Base-by-base conservation (phyloP, 768 basidiomycete genomes). In the Thelephora ganbajun region DNA sequence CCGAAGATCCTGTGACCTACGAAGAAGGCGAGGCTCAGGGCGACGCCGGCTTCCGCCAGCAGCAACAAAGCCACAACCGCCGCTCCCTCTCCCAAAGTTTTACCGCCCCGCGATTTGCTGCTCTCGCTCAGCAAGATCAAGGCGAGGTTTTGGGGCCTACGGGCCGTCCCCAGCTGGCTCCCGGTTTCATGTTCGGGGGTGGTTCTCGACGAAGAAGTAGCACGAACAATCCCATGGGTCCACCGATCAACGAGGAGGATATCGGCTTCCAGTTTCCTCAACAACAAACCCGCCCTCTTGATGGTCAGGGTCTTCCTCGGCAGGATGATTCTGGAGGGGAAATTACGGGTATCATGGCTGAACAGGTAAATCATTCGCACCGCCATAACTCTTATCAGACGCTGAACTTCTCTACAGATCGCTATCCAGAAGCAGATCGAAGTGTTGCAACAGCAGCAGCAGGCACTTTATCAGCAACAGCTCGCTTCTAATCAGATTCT, bases 351-450 rank as follows among this genome's bases (percentile, higher is more conserved):
- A 84, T 93, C 48, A 92, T 97, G 89, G 90, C 90, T 5, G 91
- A 97, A 64, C 94, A 97, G 76, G 91, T 89, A 54, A 51, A 67
- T 51, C 5, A 5, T 11, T 9, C 43, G 9, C n/a, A 33, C 22
- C 37, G 51, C 30, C 20, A 42, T 18, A n/a, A 48, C 45, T 26
- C 34, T 33, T 41, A 20, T 13, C 43, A 35, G 14, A 41, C 39
- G 14, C 39, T 14, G 48, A 33, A 48, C 50, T 42, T 33, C 23
- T 33, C 6, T 22, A 20, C 58, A 89, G 86, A 86, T 93, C 58
- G 88, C 88, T 41, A 59, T 94, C 48, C 91, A 93, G 65, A 88
- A 63, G 56, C 89, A 94, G 63, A 92, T 93, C 53, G 90, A 91
- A 65, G 83, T 76, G 4, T 68, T 94, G 50, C 86, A 91, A 56